These are phyloP conservation scores for Tetrapyrgos nigripes DNA, from an alignment of 1,284 basidiomycete species.

Conservation along the genomic window DNA sequence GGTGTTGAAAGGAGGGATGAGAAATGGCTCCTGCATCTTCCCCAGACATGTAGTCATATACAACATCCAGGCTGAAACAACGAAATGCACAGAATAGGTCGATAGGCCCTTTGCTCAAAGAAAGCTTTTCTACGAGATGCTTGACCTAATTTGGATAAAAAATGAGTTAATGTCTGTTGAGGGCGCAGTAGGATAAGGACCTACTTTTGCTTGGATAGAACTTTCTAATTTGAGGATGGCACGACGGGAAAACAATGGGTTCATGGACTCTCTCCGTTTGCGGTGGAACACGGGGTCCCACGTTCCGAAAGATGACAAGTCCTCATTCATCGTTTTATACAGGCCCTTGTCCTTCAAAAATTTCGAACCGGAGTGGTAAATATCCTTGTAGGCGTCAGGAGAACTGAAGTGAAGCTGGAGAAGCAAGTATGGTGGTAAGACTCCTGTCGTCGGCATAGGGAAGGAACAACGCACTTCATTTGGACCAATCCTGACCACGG, in stretches of 20 bases:
- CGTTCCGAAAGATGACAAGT: background rate
- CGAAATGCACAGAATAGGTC: background rate
- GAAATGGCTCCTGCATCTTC: constrained; percentile 3
- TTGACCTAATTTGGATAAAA: background rate
- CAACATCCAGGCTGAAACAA: background rate
- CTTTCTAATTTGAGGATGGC: constrained; percentile 1
- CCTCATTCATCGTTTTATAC: constrained; percentile 21
- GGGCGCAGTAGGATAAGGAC: background rate
- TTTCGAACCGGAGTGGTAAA: constrained; percentile 27
- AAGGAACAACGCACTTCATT: constrained; percentile 15
- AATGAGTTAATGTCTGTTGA: background rate
- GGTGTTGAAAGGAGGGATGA: background rate
- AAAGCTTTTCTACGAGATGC: constrained; percentile 8
- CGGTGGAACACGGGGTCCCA: constrained; percentile 2
- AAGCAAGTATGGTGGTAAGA: background rate
- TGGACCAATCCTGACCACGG: constrained; percentile 20
- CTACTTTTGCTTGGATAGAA: constrained; percentile 11
- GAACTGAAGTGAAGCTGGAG: constrained; percentile 32
- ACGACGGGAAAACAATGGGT: constrained; percentile 10
- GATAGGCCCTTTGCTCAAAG: background rate
- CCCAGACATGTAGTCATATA: background rate
- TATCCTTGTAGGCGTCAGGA: constrained; percentile 30
- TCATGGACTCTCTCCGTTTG: background rate
- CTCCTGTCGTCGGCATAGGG: background rate
- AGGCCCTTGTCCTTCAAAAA: constrained; percentile 31